Evolutionary conservation across 345 rosid genomes (phyloP), one percentile per base, ranked within the genome.

Genomic region (Lagerstroemia speciosa): DNA sequence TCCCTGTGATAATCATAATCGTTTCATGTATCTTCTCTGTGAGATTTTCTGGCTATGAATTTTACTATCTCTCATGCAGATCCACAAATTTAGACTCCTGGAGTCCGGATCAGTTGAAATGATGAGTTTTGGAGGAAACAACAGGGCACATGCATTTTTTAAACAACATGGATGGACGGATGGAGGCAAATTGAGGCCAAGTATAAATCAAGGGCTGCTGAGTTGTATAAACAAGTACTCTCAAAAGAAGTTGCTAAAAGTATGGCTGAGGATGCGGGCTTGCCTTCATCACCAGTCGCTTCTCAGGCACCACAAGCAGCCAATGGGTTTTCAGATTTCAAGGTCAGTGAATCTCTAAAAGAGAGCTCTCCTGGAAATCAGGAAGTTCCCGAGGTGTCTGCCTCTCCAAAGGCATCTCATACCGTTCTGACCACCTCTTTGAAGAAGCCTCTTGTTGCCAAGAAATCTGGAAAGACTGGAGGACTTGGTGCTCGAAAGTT

Each of bases 141-240:
- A 88, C 78, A 89, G 93, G 45, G 98, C 97, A 15, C 97, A 89
- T 20, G 89, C 68, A 62, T 94, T 94, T 78, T 94, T 94, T 77
- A 94, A 94, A 86, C 97, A 89, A 67, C 96, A 94, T 67, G 98
- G 99, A 60, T 94, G 99, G 99, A 81, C 79, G 69, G 91, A 84
- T 63, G 99, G 89, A 41, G 96, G 92, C 17, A 85, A 89, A 86
- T 87, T 75, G 99, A 94, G 74, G 89, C 97, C n/a, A 89, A 94
- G 82, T 94, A 89, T 78, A 94, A 92, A 20, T 94, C 99, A 3
- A 84, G 98, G 81, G 92, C 98, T 77, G 97, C 99, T 45, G 98
- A 89, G 33, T 79, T 88, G 64, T 94, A 91, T 67, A 84, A 83
- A 85, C 97, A 91, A 79, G 69, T 76, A 46, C 95, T 93, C 62